A percentile compares a stretch with the other conserved stretches of the same genome.
Conservation (phyloP, 2,329 filamentous ascomycete genomes). For the Aureobasidium musti region DNA sequence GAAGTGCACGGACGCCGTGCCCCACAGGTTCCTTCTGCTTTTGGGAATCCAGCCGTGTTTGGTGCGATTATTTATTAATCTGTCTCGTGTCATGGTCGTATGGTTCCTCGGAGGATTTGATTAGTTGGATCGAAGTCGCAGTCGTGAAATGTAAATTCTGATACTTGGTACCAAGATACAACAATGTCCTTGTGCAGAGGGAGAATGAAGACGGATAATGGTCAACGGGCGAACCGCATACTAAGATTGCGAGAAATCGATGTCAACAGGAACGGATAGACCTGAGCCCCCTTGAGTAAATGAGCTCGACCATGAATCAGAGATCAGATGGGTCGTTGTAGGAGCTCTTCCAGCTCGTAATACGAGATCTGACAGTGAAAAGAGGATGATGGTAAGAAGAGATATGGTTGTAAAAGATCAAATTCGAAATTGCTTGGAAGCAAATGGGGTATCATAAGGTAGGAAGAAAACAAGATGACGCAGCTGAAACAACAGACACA, state of each 20-base stretch:
- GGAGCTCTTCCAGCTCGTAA: too few relatives aligned
- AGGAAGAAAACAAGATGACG: neutral
- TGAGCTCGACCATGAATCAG: neutral
- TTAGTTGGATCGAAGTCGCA: neutral
- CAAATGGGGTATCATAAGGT: constrained; percentile 21
- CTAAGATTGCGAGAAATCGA: constrained; percentile 24
- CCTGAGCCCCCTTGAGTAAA: constrained; percentile 11
- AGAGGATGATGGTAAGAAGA: neutral
- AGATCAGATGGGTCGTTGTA: neutral
- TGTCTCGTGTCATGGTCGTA: constrained; percentile 15
- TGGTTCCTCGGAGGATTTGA: neutral
- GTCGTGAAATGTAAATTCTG: too few relatives aligned
- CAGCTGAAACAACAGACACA: constrained; percentile 1
- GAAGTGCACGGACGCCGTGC: constrained; percentile 21
- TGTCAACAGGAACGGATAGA: constrained; percentile 27
- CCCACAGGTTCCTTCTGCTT: constrained; percentile 23
- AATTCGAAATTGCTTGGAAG: neutral
- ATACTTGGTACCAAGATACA: neutral
- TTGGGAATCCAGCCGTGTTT: constrained; percentile 1
- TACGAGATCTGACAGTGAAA: neutral
- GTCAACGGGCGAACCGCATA: constrained; percentile 26
- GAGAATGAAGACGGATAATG: constrained; percentile 13
- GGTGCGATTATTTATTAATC: constrained; percentile 9
- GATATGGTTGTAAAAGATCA: neutral
- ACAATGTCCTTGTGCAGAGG: neutral